Conservation (phyloP, 1,284 basidiomycete species). For the Porogramme epimiltina region DNA sequence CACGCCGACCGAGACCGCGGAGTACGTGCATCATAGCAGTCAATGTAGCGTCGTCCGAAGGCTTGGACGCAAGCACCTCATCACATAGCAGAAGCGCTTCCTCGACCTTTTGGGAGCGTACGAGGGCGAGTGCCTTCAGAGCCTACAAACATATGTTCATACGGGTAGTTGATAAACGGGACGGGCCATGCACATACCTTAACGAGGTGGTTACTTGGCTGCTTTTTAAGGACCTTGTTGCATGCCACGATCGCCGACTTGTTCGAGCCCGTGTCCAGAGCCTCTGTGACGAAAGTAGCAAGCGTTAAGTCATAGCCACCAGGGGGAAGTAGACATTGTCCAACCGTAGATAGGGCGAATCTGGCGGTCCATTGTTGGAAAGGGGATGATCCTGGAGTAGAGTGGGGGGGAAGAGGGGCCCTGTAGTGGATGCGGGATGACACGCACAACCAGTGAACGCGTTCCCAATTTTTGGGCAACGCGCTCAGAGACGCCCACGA, state of each 20-base stretch:
- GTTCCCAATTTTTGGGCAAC: slow-evolving; percentile 20
- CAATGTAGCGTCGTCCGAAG: slow-evolving; percentile 69
- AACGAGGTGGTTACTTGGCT: slow-evolving; percentile 70
- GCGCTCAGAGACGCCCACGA: slow-evolving; percentile 19
- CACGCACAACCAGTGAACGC: slow-evolving; percentile 12
- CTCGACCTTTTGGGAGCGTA: slow-evolving; percentile 79
- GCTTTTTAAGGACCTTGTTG: slow-evolving; percentile 83
- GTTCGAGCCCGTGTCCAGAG: slow-evolving; percentile 81
- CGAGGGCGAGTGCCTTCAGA: slow-evolving; percentile 81
- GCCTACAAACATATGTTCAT: no score
- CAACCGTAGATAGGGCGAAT: slow-evolving; percentile 79
- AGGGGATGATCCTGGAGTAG: no score
- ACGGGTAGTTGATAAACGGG: no score
- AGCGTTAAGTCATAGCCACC: slow-evolving; percentile 9
- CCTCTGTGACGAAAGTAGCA: slow-evolving; percentile 50
- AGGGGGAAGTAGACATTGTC: slow-evolving; percentile 19
- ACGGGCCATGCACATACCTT: slow-evolving; percentile 55
- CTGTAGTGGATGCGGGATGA: slow-evolving; percentile 15
- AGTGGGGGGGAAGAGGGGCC: slow-evolving; percentile 1
- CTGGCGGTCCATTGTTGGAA: slow-evolving; percentile 68
- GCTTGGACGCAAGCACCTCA: slow-evolving; percentile 71
- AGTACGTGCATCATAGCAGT: slow-evolving; percentile 82
- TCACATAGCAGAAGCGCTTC: slow-evolving; percentile 80
- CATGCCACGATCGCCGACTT: slow-evolving; percentile 82
- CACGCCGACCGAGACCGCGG: slow-evolving; percentile 73